phyloP scores from a whole-genome alignment of 345 rosid species.

The Litchi chinensis region DNA sequence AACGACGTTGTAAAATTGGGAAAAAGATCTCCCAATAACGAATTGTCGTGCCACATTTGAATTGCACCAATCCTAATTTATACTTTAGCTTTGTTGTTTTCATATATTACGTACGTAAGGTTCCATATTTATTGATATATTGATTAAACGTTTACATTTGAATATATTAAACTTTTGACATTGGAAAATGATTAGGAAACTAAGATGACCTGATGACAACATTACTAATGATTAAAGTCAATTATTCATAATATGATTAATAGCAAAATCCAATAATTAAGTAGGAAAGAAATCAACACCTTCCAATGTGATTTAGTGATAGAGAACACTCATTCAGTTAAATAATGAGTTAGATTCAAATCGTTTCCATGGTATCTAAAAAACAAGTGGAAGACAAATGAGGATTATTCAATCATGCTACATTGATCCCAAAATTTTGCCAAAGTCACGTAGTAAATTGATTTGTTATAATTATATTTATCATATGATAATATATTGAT shows the following conservation, averaged over 20 bases:
- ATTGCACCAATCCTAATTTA: constrained; percentile 14
- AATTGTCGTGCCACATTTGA: constrained; percentile 22
- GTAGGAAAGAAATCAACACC: not conserved
- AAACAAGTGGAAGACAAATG: no score
- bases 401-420: not conserved
- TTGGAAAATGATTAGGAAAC: constrained; percentile 9
- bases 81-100: not conserved
- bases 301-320: no score
- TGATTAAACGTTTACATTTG: not conserved
- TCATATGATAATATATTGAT: no score
- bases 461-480: no score
- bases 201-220: not conserved
- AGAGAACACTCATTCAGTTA: no score
- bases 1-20: not conserved
- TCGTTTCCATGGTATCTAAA: no score
- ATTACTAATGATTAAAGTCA: not conserved
- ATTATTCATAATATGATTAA: not conserved
- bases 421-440: no score
- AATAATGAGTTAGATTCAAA: no score
- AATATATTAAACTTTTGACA: not conserved
- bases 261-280: not conserved
- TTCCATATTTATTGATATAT: not conserved
- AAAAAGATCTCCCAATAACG: constrained; percentile 6
- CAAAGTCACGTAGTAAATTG: no score
- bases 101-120: not conserved